Percentiles rank a stretch among this genome's conserved stretches.
Conservation (phyloP, 495 filamentous ascomycete genomes). For the Melanomma pulvis-pyrius region DNA sequence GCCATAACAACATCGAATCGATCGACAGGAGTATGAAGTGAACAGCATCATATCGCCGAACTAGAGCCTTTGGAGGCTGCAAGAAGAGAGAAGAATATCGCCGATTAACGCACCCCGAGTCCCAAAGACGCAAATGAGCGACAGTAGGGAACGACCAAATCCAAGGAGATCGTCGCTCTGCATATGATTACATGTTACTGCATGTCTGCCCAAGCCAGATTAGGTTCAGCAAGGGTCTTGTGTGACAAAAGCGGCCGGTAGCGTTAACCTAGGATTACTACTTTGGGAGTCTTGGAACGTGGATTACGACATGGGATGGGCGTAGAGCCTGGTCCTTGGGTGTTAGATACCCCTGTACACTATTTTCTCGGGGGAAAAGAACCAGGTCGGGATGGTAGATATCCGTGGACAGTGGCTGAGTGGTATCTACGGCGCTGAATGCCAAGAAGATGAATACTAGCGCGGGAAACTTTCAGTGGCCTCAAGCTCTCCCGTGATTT, state of each 20-base stretch:
- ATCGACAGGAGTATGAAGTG: constrained; percentile 18
- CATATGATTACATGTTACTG: constrained; percentile 4
- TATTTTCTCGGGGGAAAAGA: background rate
- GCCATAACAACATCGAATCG: constrained; percentile 5
- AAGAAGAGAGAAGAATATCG: no score
- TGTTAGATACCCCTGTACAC: background rate
- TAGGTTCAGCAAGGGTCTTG: background rate
- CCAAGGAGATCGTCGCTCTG: constrained; percentile 17
- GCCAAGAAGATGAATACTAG: background rate
- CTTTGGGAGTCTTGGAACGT: background rate
- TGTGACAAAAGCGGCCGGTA: constrained; percentile 5
- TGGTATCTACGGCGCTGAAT: background rate
- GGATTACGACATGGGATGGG: background rate
- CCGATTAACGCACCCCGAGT: background rate
- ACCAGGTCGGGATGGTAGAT: background rate
- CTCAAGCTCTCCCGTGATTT: background rate
- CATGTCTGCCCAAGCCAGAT: background rate
- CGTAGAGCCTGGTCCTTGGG: background rate
- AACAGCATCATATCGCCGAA: constrained; percentile 13
- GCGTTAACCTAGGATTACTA: background rate
- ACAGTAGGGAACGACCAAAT: background rate
- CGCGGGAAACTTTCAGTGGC: background rate
- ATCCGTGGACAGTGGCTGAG: background rate
- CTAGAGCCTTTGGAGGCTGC: background rate
- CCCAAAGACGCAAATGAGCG: constrained; percentile 1